A percentile compares a stretch with the other conserved stretches of the same genome.
Conservation (phyloP, 768 basidiomycete genomes). For the Rubroboletus satanas region DNA sequence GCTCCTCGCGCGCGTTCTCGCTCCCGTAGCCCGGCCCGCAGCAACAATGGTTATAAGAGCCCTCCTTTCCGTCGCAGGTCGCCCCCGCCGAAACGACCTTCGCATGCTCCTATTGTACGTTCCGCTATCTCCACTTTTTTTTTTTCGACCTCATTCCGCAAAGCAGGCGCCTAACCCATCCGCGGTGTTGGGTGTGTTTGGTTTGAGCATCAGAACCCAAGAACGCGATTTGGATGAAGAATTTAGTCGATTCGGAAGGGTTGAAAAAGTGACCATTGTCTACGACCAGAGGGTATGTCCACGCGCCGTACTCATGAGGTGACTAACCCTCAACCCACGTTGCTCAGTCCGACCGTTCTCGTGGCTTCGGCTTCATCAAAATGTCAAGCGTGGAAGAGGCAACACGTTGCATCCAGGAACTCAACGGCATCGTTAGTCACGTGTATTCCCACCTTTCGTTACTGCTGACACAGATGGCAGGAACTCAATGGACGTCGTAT, state of each 20-base stretch:
- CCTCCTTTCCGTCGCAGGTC: conserved; percentile 58
- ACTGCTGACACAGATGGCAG: conserved; percentile 36
- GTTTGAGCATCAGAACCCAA: conserved; percentile 90
- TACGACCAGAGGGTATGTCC: conserved; percentile 88
- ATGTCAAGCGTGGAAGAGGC: conserved; percentile 92
- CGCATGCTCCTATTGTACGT: conserved; percentile 74
- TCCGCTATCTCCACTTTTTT: neutral
- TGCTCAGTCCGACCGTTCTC: conserved; percentile 83
- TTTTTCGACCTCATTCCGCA: conserved; percentile 34
- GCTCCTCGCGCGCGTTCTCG: conserved; percentile 64
- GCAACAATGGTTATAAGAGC: conserved; percentile 53
- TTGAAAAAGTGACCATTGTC: conserved; percentile 94
- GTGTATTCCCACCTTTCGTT: neutral
- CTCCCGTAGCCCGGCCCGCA: conserved; percentile 63
- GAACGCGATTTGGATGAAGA: conserved; percentile 95
- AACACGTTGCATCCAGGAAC: conserved; percentile 76
- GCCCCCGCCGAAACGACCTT: conserved; percentile 56
- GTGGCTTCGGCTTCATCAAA: conserved; percentile 96
- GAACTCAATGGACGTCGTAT: conserved; percentile 94
- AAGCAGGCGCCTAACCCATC: conserved; percentile 84
- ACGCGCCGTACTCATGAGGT: neutral
- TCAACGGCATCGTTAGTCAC: conserved; percentile 83
- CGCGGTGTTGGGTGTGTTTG: conserved; percentile 93
- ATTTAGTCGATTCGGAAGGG: conserved; percentile 82
- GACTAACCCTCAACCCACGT: conserved; percentile 20